A percentile compares a stretch with the other conserved stretches of the same genome.
These are phyloP conservation scores for Boehmeria nivea DNA, from an alignment of 306 rosid genomes.

Conservation along the genomic window DNA sequence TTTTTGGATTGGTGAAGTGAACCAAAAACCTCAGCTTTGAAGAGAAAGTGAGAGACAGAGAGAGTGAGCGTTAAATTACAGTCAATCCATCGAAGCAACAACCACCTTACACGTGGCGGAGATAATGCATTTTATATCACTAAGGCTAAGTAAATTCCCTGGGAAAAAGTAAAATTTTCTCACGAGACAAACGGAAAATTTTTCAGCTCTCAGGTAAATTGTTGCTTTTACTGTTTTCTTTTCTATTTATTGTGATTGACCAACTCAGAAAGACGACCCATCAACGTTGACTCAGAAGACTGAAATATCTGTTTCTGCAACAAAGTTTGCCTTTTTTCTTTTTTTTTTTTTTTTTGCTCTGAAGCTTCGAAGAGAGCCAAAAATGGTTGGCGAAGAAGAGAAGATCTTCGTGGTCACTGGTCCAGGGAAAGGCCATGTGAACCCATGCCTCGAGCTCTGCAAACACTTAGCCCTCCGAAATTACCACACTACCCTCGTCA, in stretches of 20 bases:
- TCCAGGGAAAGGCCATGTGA: constrained; percentile 19
- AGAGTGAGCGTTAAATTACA: constrained; percentile 2
- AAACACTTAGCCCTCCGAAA: constrained; percentile 15
- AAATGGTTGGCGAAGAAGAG: background rate
- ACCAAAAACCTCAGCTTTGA: background rate
- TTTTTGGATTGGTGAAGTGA: background rate
- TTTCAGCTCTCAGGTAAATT: no score
- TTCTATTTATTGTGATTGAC: no score
- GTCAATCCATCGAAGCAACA: background rate
- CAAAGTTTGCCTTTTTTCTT: no score
- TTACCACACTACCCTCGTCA: constrained; percentile 22
- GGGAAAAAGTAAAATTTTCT: no score
- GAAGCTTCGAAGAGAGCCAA: background rate
- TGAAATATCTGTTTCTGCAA: no score
- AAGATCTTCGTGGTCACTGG: constrained; percentile 18
- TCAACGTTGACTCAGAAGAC: no score
- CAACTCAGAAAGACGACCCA: no score
- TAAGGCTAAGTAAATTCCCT: no score
- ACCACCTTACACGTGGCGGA: constrained; percentile 18
- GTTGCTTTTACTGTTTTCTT: no score
- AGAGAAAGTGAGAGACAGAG: background rate
- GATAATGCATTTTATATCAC: no score
- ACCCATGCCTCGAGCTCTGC: constrained; percentile 19
- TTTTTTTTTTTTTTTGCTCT: background rate
- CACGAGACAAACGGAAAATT: no score